Conservation (phyloP, 139 green algal species). For the Zygnema cylindricum region DNA sequence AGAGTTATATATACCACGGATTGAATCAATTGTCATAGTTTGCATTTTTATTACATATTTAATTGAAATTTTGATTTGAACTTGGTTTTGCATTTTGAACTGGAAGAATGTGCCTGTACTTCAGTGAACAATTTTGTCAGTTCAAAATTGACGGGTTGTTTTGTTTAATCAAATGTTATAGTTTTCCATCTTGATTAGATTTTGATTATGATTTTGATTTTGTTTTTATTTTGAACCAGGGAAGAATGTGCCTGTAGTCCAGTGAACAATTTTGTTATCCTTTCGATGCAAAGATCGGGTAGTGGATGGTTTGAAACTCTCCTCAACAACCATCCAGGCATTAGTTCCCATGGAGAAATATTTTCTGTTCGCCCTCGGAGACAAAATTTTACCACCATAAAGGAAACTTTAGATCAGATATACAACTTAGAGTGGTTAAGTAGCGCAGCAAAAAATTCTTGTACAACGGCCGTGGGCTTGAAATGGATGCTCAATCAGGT, state of each 20-base stretch:
- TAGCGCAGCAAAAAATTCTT: conserved; percentile 46
- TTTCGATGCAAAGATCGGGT: conserved; percentile 56
- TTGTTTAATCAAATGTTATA: background rate
- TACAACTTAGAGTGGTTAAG: conserved; percentile 35
- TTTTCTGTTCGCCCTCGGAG: conserved; percentile 24
- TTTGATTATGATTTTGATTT: background rate
- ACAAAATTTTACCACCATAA: conserved; percentile 3
- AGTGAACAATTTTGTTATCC: conserved; percentile 44
- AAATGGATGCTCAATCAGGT: conserved; percentile 62
- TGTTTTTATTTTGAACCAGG: conserved; percentile 1
- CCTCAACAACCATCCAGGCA: conserved; percentile 47
- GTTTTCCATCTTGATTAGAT: background rate
- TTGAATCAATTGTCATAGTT: too few relatives aligned
- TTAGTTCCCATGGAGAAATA: conserved; percentile 49
- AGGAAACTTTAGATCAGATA: conserved; percentile 34
- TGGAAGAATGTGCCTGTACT: background rate
- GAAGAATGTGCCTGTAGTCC: conserved; percentile 37
- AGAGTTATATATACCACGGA: too few relatives aligned
- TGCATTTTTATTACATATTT: too few relatives aligned
- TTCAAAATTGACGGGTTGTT: background rate
- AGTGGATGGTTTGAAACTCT: conserved; percentile 59
- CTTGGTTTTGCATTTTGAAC: background rate
- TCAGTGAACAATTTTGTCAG: background rate
- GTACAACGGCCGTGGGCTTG: conserved; percentile 39
- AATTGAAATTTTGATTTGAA: too few relatives aligned